Conservation (phyloP, 768 basidiomycete genomes). For the Calocera cornea region DNA sequence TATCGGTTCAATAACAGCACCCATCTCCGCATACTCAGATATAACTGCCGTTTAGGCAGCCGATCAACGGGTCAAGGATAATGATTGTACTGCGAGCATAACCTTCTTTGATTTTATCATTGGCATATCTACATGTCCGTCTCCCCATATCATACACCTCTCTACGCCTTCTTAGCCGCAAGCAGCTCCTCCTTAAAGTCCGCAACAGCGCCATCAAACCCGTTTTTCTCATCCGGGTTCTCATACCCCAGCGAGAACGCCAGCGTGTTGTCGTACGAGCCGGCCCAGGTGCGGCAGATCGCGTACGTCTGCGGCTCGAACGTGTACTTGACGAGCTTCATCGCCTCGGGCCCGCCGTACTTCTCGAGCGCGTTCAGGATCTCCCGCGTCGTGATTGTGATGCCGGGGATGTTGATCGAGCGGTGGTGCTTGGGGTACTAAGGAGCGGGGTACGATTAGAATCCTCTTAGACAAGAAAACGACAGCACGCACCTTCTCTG, state of each 20-base stretch:
- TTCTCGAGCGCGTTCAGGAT: slow-evolving; percentile 40
- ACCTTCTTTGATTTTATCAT: neutral
- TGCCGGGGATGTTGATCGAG: slow-evolving; percentile 46
- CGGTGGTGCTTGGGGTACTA: slow-evolving; percentile 30
- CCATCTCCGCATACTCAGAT: no score
- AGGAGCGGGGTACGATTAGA: neutral
- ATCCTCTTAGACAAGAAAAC: no score
- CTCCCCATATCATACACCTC: neutral
- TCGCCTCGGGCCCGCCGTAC: slow-evolving; percentile 37
- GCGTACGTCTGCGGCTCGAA: slow-evolving; percentile 32
- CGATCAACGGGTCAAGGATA: no score
- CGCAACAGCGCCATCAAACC: neutral
- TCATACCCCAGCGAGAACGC: slow-evolving; percentile 32
- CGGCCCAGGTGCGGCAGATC: slow-evolving; percentile 39
- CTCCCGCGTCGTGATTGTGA: slow-evolving; percentile 42
- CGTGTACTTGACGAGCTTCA: slow-evolving; percentile 36
- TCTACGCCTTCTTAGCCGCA: neutral
- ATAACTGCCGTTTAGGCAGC: no score
- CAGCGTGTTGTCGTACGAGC: slow-evolving; percentile 34
- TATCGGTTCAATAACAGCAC: no score
- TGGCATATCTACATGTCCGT: neutral
- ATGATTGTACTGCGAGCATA: neutral
- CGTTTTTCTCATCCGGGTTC: slow-evolving; percentile 3
- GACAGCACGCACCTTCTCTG: slow-evolving; percentile 24
- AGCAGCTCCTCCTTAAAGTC: slow-evolving; percentile 5